Evolutionary conservation across 2,329 filamentous ascomycete genomes (phyloP), one percentile per base, ranked within the genome.

Genomic region (Ophiostoma sp.): DNA sequence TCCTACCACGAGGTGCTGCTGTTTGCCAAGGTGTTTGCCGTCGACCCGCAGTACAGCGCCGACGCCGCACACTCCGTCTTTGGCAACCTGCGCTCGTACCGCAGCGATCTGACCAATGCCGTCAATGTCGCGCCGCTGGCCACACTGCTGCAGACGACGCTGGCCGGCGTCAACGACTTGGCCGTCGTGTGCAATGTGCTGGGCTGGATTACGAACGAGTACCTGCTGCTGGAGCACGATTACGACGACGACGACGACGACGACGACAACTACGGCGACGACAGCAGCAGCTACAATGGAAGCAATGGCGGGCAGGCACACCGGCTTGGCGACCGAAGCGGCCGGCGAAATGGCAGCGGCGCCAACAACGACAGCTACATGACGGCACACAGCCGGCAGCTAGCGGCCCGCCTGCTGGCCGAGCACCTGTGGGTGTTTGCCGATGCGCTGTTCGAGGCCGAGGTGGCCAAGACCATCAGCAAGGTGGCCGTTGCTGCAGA

Each of bases 391-490:
- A 85, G 84, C 74, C 81, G 86, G 65, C 85, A 87, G 71, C 81
- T 87, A 67, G 84, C 85, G 0, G 86, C 83, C 1, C 80, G 85
- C 54, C 77, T 88, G 31, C 80, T 88, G 15, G 82, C 83, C 11
- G 85, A 88, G 70, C 82, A 87, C 67, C 77, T 88, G 1, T 88
- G 86, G 86, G 79, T 83, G 0, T 84, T 87, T 70, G 82, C 83
- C 0, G 86, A 88, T 74, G 79, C 75, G 10, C 78, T 80, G 0
- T 88, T 88, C 69, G 85, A 87, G 41, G 79, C 81, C 0, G 86
- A 88, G 75, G 81, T 88, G 13, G 79, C 80, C 1, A 86, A 84
- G 76, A 83, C 83, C 0, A 85, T 88, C 68, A 79, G 84, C 1
- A 84, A 81, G 74, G 83, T 81, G 15, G 74, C 79, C 0, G 76